These are phyloP conservation scores for Candolleomyces aberdarensis DNA, from an alignment of 768 basidiomycete species.

Conservation along the genomic window DNA sequence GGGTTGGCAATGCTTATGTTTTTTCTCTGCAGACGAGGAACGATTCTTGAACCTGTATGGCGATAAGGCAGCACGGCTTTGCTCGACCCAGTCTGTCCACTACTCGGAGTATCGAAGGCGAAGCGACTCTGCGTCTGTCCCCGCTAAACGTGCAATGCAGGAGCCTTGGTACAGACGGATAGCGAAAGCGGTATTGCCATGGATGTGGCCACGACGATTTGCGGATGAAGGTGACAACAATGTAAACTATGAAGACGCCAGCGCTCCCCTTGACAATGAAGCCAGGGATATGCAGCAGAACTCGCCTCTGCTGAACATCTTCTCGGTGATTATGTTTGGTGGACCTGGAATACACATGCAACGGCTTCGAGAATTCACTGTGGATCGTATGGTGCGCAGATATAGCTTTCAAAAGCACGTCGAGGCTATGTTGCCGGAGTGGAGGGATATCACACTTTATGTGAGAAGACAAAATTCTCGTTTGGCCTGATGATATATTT, in stretches of 20 bases:
- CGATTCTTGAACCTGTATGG: conserved; percentile 46
- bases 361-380: conserved; percentile 41
- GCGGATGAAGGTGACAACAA: not conserved
- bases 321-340: conserved; percentile 41
- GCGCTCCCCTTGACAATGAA: not conserved
- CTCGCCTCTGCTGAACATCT: conserved; percentile 28
- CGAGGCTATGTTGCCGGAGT: conserved; percentile 35
- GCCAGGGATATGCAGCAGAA: not conserved
- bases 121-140: too few relatives aligned
- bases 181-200: too few relatives aligned
- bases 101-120: conserved; percentile 15
- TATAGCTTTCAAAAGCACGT: too few relatives aligned
- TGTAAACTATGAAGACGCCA: not conserved
- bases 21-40: conserved; percentile 25
- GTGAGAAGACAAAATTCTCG: conserved; percentile 20
- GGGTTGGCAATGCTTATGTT: not conserved
- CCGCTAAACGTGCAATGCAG: too few relatives aligned
- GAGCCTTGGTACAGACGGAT: too few relatives aligned
- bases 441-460: conserved; percentile 43
- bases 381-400: conserved; percentile 44
- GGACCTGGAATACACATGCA: conserved; percentile 41
- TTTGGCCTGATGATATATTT: not conserved
- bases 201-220: too few relatives aligned
- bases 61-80: conserved; percentile 38
- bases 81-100: conserved; percentile 37